Evolutionary conservation across 164 flowering plant genomes (phyloP).

Genomic region (Buxus sempervirens): DNA sequence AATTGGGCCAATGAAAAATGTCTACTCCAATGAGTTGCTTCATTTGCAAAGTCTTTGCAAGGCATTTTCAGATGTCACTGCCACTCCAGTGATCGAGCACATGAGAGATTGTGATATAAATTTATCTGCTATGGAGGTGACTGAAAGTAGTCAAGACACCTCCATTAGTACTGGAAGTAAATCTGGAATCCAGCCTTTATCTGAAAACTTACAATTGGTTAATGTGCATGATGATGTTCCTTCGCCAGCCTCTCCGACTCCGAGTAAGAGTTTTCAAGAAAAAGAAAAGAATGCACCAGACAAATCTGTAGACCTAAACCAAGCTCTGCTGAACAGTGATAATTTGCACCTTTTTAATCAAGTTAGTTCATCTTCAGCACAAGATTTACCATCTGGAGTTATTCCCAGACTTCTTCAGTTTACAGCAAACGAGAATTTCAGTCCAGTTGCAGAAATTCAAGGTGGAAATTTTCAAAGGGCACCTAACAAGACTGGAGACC

Average conservation of each 20-base stretch:
- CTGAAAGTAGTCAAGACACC: constrained; percentile 23
- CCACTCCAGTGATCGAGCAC: constrained; percentile 12
- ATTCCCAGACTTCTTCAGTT: constrained; percentile 13
- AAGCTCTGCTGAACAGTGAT: constrained; percentile 14
- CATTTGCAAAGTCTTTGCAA: constrained; percentile 10
- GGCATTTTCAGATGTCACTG: constrained; percentile 20
- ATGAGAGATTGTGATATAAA: constrained; percentile 10
- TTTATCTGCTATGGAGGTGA: constrained; percentile 13
- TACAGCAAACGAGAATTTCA: constrained; percentile 11
- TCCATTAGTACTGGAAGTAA: constrained; percentile 14
- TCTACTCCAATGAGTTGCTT: constrained; percentile 17
- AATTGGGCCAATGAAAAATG: constrained; percentile 26
- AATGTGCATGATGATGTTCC: constrained; percentile 1
- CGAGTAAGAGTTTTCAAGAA: constrained; percentile 17
- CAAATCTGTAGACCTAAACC: constrained; percentile 18
- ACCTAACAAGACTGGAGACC: constrained; percentile 11
- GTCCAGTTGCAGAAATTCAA: constrained; percentile 15
- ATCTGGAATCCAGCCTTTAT: constrained; percentile 8
- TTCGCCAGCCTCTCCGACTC: constrained; percentile 15
- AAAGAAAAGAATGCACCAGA: constrained; percentile 18
- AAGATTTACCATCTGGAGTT: constrained; percentile 14
- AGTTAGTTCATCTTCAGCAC: constrained; percentile 10
- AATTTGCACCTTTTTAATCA: constrained; percentile 17
- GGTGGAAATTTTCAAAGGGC: constrained; percentile 14
- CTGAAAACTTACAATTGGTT: constrained; percentile 14